Percentiles rank a stretch among this genome's conserved stretches.
Conservation (phyloP, 768 basidiomycete species). For the Podaxis sp. region DNA sequence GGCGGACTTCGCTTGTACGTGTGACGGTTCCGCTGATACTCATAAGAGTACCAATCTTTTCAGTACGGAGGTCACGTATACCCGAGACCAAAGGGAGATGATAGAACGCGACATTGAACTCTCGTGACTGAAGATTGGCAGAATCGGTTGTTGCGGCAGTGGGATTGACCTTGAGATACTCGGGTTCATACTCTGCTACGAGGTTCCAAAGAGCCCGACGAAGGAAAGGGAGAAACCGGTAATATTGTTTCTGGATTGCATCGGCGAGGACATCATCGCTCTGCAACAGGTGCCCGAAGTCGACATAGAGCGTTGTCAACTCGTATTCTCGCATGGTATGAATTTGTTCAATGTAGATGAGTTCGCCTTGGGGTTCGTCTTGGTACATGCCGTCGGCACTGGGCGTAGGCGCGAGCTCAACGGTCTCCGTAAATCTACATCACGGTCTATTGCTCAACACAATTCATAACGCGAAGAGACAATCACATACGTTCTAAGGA, state of each 20-base stretch:
- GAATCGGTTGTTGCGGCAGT: conserved; percentile 86
- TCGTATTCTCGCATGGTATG: conserved; percentile 94
- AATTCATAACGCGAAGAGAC: conserved; percentile 1
- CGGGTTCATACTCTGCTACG: conserved; percentile 86
- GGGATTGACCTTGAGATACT: conserved; percentile 93
- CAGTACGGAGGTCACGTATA: conserved; percentile 90
- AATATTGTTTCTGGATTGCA: conserved; percentile 93
- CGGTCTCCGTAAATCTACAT: conserved; percentile 77
- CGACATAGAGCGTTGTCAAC: conserved; percentile 94
- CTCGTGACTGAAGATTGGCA: conserved; percentile 84
- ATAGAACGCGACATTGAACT: conserved; percentile 95
- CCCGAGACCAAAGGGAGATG: conserved; percentile 91
- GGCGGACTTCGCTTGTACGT: conserved; percentile 94
- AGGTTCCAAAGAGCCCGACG: conserved; percentile 88
- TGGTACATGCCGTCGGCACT: conserved; percentile 67
- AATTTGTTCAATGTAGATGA: conserved; percentile 90
- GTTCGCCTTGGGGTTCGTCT: conserved; percentile 55
- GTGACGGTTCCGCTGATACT: conserved; percentile 97
- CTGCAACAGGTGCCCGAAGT: conserved; percentile 87
- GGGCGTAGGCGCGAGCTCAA: conserved; percentile 78
- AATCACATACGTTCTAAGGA: conserved; percentile 79
- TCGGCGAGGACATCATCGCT: conserved; percentile 91
- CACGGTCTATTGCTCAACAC: conserved; percentile 12
- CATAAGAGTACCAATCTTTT: conserved; percentile 91
- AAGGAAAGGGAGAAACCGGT: conserved; percentile 93